Base-by-base conservation (phyloP, 139 green algal genomes). In the Gonium pectorale region DNA sequence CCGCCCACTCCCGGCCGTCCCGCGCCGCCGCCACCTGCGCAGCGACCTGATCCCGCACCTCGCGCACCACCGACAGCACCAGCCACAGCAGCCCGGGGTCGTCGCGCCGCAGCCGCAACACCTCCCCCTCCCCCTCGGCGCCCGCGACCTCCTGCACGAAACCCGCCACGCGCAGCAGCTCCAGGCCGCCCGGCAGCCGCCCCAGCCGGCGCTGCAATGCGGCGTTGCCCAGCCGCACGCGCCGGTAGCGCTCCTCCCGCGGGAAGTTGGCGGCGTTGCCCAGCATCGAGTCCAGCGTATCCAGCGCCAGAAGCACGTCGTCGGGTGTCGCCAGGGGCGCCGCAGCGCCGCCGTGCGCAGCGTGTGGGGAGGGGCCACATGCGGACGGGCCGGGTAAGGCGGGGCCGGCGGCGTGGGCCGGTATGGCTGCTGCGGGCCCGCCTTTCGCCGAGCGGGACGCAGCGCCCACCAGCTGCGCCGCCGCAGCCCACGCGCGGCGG, bases 21-120 rank as follows among this genome's bases (percentile, higher is more conserved):
- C 56, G 26, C 66, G 66, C 38, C 8, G 17, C 41, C 52, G 22
- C 33, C 56, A 82, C 68, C 78, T 44, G 77, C 31, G n/a, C 33
- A 60, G 22, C 44, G 31, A 73, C 62, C 77, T 83, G 77, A 5
- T 63, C 77, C 43, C 43, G 37, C 31, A 62, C 77, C 29, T 74
- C 77, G n/a, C 49, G 56, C 54, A 90, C 78, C 62, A 44, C 86
- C 21, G 63, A 77, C 67, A 91, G 41, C 44, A 87, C 72, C 77
- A 92, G 69, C 89, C 89, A 92, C 64, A 90, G 9, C 46, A 92
- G 63, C 52, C 89, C 89, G 13, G 86, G 86, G 40, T 92, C 89
- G 7, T 88, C 38, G 5, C 89, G 69, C 40, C 52, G 43, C 60
- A 86, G 81, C 52, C 81, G 38, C 52, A 90, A 29, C 54, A 80